Evolutionary conservation across 2,329 filamentous ascomycete genomes (phyloP), one percentile per base, ranked within the genome.

Genomic region (Pseudonectria foliicola): DNA sequence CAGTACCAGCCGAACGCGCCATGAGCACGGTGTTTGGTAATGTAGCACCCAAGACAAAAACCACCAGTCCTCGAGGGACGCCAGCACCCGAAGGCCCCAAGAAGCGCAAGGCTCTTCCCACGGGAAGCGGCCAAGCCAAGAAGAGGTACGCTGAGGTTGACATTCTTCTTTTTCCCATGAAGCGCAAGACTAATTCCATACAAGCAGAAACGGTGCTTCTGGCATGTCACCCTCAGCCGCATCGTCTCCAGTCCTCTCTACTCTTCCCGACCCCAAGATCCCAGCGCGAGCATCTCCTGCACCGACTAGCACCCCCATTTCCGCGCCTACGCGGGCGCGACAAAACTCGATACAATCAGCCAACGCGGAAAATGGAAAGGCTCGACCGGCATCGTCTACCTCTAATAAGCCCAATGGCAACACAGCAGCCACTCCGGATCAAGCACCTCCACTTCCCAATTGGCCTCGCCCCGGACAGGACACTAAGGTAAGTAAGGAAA

Each of bases 211-310:
- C 37, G 57, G 58, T 16, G 42, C 49, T 24, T 64, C 67, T 16
- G 72, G 69, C 39, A 73, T 79, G 50, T 85, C 85, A 1, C 79
- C 84, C 13, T 80, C 80, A 3, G 67, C 82, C 44, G 75, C 78
- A n/a, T 82, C 86, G 2, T 90, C 88, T 2, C 85, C 86, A 13
- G 71, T 88, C 30, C 68, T 85, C 31, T 73, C 77, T 31, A 74
- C 72, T n/a, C 75, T 86, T 39, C 72, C 77, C 16, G 84, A 87
- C 47, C 66, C 63, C 2, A 71, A 71, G 44, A 69, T 62, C 45
- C 61, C 57, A 34, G 66, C 56, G 47, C 69, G 65, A 43, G 67
- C 53, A 35, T 85, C 81, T 27, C 82, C 83, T 18, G 75, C 71
- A 7, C 80, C 80, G 6, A 60, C 63, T 30, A 62, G 63, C 39